Conservation (phyloP, 106 monocot genomes). For the Dendrobium chrysotoxum region DNA sequence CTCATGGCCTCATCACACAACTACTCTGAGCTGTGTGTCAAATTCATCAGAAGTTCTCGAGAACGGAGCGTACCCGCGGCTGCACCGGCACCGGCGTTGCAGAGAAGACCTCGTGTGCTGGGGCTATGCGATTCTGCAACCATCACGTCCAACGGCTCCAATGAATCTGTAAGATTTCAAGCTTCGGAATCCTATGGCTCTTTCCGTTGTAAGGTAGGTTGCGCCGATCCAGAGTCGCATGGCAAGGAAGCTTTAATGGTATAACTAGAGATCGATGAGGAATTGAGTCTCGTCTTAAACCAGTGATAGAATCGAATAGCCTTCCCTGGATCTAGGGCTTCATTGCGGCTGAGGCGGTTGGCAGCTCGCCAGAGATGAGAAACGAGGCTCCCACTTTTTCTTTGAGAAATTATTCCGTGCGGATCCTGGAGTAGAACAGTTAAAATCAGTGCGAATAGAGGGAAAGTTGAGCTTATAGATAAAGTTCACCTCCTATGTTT, state of each 20-base stretch:
- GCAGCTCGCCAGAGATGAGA: background rate
- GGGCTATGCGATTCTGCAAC: slow-evolving; percentile 12
- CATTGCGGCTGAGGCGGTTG: background rate
- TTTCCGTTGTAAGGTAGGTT: slow-evolving; percentile 15
- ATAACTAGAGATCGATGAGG: background rate
- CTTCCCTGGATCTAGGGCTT: background rate
- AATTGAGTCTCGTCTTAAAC: background rate
- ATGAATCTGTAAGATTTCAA: background rate
- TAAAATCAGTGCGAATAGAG: no score
- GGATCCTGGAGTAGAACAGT: no score
- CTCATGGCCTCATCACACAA: background rate
- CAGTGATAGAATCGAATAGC: background rate
- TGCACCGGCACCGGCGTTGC: slow-evolving; percentile 58
- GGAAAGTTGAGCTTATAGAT: no score
- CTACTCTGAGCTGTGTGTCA: background rate
- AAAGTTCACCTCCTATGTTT: no score
- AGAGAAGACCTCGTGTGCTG: slow-evolving; percentile 43
- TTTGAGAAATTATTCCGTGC: no score
- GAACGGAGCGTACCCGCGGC: slow-evolving; percentile 33
- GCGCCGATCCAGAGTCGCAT: slow-evolving; percentile 23
- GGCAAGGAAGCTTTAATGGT: slow-evolving; percentile 6
- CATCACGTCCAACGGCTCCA: background rate
- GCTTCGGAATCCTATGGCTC: slow-evolving; percentile 8
- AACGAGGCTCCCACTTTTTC: no score
- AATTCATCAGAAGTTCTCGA: background rate